Conservation (phyloP, 805 yeast species). For the Danielia reshetovae region DNA sequence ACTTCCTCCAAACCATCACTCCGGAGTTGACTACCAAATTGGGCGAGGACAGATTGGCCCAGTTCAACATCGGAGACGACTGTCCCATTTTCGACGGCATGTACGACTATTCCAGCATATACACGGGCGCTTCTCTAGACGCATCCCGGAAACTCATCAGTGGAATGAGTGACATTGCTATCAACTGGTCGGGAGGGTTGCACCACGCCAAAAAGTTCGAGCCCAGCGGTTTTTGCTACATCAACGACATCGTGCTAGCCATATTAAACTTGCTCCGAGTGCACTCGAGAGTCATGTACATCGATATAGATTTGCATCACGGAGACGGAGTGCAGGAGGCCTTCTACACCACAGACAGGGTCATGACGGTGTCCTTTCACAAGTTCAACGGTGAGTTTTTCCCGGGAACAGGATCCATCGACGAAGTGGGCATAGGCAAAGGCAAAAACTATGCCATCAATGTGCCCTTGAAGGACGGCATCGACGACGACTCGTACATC, state of each 20-base stretch:
- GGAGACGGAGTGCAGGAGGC: conserved; percentile 99
- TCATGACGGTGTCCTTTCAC: conserved; percentile 95
- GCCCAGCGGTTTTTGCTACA: conserved; percentile 93
- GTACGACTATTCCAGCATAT: conserved; percentile 82
- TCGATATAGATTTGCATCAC: conserved; percentile 93
- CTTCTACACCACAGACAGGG: conserved; percentile 89
- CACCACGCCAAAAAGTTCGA: conserved; percentile 95
- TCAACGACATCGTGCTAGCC: conserved; percentile 89
- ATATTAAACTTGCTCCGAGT: conserved; percentile 79
- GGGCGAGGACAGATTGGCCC: conserved; percentile 53
- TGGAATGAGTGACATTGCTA: conserved; percentile 89
- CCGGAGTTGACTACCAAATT: conserved; percentile 67
- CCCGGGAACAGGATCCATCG: conserved; percentile 94
- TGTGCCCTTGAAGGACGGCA: conserved; percentile 92
- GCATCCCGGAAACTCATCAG: conserved; percentile 83
- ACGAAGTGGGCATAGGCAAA: conserved; percentile 83
- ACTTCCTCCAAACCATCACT: conserved; percentile 69
- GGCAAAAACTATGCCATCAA: conserved; percentile 88
- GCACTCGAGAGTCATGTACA: conserved; percentile 88
- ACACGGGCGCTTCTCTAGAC: conserved; percentile 92
- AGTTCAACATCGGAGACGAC: conserved; percentile 88
- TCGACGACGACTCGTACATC: conserved; percentile 84
- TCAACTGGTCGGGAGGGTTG: conserved; percentile 94
- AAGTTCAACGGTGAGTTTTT: conserved; percentile 91
- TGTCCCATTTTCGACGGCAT: conserved; percentile 95